These are phyloP conservation scores for Mycena latifolia DNA, from an alignment of 768 basidiomycete species.

Conservation along the genomic window DNA sequence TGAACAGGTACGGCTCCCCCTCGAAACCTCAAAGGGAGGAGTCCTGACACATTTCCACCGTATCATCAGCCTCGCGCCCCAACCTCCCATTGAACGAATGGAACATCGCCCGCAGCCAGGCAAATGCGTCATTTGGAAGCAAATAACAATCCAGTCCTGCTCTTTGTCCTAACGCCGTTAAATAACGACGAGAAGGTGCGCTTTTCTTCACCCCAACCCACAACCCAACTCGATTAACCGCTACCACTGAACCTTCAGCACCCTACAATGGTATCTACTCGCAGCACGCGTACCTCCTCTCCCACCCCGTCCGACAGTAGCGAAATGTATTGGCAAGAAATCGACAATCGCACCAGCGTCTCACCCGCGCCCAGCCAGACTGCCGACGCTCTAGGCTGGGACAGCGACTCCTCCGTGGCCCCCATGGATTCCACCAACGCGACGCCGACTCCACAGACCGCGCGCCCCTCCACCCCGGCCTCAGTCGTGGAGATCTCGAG, in stretches of 20 bases:
- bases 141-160: too few species aligned
- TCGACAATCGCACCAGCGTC: not conserved
- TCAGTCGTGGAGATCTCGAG: not conserved
- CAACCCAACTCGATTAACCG: not conserved
- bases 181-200: not conserved
- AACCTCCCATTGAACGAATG: too few species aligned
- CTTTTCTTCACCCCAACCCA: not conserved
- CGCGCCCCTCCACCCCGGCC: not conserved
- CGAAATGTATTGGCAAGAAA: not conserved
- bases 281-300: not conserved
- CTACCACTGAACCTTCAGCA: not conserved
- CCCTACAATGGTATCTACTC: not conserved
- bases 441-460: not conserved
- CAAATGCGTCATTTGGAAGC: too few species aligned
- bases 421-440: not conserved
- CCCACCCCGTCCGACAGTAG: slow-evolving; percentile 1
- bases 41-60: not conserved
- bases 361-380: slow-evolving; percentile 3
- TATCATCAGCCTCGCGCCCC: not conserved
- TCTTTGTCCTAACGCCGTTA: too few species aligned
- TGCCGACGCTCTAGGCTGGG: not conserved
- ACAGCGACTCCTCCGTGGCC: not conserved
- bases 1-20: not conserved
- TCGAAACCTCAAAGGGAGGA: not conserved
- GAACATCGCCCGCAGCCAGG: too few species aligned